Conservation (phyloP, 202 grass and related monocot species). For the Eragrostis tef region DNA sequence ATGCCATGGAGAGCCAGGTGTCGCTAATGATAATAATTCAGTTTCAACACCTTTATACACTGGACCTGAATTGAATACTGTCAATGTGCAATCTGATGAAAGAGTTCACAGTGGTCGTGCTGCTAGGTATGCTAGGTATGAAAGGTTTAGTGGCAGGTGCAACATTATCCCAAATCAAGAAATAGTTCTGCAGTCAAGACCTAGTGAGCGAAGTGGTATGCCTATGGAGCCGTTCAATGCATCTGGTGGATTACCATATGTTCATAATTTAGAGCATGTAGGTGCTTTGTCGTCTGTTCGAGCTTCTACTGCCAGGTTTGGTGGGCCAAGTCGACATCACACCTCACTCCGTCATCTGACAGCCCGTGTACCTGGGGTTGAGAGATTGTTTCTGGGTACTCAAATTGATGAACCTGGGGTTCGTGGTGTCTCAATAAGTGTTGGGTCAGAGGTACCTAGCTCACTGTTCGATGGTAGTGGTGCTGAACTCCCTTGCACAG, state of each 20-base stretch:
- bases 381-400: conserved; percentile 40
- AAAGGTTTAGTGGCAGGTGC: conserved; percentile 31
- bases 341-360: background rate
- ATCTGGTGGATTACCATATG: conserved; percentile 27
- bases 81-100: background rate
- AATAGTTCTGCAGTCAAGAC: conserved; percentile 40
- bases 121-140: conserved; percentile 10
- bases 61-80: conserved; percentile 13
- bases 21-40: conserved; percentile 34
- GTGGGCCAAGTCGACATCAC: conserved; percentile 46
- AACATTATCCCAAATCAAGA: conserved; percentile 39
- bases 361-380: conserved; percentile 47
- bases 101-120: background rate
- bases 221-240: conserved; percentile 31
- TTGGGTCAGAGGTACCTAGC: conserved; percentile 62
- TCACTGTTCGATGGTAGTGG: conserved; percentile 58
- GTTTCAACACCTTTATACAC: background rate
- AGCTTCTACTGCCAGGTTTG: conserved; percentile 32
- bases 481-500: conserved; percentile 83
- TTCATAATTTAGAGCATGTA: conserved; percentile 39
- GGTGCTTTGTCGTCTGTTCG: conserved; percentile 40
- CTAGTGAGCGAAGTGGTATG: conserved; percentile 28
- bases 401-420: conserved; percentile 64
- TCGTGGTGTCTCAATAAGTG: conserved; percentile 54
- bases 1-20: conserved; percentile 46